These are phyloP conservation scores for Populus tremula DNA, from an alignment of 345 rosid genomes.

Conservation along the genomic window DNA sequence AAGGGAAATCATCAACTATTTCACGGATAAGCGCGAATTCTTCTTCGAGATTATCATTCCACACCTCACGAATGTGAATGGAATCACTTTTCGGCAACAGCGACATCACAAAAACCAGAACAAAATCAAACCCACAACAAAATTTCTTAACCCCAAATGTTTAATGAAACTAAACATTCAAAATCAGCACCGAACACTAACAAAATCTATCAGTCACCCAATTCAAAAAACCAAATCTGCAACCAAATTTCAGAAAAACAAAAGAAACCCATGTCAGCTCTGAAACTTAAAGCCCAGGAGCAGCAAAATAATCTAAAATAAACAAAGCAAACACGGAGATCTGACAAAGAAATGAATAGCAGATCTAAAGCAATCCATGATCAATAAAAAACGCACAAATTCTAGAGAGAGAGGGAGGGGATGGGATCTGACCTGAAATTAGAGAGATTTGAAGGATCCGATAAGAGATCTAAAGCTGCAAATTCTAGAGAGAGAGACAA, in stretches of 20 bases:
- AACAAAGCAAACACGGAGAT: not conserved
- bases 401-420: not conserved
- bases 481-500: slow-evolving; percentile 18
- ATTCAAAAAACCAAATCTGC: slow-evolving; percentile 16
- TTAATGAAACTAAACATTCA: not conserved
- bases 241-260: not conserved
- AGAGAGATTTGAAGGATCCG: slow-evolving; percentile 3
- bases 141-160: slow-evolving; percentile 4
- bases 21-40: slow-evolving; percentile 52
- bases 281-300: not conserved
- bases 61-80: slow-evolving; percentile 65
- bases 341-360: not conserved
- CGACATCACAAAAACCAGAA: slow-evolving; percentile 40
- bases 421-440: slow-evolving; percentile 6
- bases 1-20: slow-evolving; percentile 55
- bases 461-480: slow-evolving; percentile 12
- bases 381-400: not conserved
- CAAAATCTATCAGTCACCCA: slow-evolving; percentile 1
- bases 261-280: not conserved
- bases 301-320: not conserved
- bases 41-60: slow-evolving; percentile 54
- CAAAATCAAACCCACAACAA: not conserved
- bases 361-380: not conserved
- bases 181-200: not conserved
- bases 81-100: slow-evolving; percentile 51